Conservation (phyloP, 768 basidiomycete species). For the Hericium alpestre region DNA sequence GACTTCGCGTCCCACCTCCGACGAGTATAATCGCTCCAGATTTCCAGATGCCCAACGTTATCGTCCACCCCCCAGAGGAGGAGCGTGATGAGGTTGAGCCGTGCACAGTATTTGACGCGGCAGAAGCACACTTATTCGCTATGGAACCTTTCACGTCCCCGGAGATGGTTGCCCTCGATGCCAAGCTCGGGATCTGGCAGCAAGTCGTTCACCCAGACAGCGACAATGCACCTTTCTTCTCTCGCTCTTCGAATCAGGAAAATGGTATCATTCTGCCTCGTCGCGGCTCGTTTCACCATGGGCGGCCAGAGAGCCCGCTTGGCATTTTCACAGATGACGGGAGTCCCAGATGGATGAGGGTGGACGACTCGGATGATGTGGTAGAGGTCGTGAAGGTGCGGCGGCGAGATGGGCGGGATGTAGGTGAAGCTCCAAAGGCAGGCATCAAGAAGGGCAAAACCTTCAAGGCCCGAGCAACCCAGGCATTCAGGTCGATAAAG, state of each 20-base stretch:
- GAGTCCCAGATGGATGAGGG: constrained; percentile 8
- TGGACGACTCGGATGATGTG: constrained; percentile 19
- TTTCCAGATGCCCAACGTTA: constrained; percentile 22
- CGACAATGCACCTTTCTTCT: constrained; percentile 21
- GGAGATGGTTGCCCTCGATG: constrained; percentile 21
- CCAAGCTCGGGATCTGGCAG: constrained; percentile 19
- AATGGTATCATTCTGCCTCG: constrained; percentile 21
- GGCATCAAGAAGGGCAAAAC: constrained; percentile 22
- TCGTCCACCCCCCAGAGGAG: constrained; percentile 28
- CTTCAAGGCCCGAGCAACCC: constrained; percentile 23
- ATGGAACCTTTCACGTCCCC: constrained; percentile 15
- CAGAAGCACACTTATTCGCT: constrained; percentile 9
- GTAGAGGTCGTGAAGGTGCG: constrained; percentile 27
- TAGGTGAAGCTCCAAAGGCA: constrained; percentile 11
- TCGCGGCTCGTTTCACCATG: constrained; percentile 10
- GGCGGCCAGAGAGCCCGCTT: neutral
- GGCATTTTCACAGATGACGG: constrained; percentile 3
- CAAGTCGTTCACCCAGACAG: constrained; percentile 15
- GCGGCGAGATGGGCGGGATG: constrained; percentile 20
- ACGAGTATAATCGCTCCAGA: constrained; percentile 17
- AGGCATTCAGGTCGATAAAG: constrained; percentile 26
- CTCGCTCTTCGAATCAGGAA: constrained; percentile 14
- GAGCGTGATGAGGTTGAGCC: constrained; percentile 24
- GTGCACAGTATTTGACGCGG: constrained; percentile 24
- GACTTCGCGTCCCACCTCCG: constrained; percentile 16